phyloP scores from a whole-genome alignment of 305 asterid species.

The Rubia peregrina region DNA sequence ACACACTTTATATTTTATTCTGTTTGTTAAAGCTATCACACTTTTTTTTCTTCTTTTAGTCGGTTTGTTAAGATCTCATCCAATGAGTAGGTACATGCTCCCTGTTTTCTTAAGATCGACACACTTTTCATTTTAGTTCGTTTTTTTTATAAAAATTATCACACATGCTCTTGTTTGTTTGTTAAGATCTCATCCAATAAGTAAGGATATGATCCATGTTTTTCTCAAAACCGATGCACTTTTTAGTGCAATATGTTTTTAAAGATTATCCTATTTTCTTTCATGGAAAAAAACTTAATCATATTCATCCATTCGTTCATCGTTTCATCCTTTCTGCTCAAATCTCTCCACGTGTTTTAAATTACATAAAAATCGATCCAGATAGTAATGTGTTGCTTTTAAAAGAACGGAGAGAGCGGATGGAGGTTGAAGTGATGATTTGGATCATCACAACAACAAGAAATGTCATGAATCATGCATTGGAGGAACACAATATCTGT shows the following conservation, averaged over 20 bases:
- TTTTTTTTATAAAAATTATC: no score
- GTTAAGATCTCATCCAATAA: no score
- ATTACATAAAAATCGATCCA: not conserved
- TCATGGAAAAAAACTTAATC: no score
- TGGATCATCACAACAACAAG: not conserved
- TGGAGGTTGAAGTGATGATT: not conserved
- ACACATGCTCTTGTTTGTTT: no score
- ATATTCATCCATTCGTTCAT: not conserved
- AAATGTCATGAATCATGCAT: constrained; percentile 1
- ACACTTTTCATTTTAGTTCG: no score
- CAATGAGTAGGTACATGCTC: no score
- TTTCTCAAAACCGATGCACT: not conserved
- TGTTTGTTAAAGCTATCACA: no score
- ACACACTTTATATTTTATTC: not conserved
- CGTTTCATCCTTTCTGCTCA: not conserved
- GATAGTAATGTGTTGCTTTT: not conserved
- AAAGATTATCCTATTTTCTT: no score
- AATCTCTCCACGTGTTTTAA: not conserved
- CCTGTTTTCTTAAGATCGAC: not conserved
- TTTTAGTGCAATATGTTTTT: not conserved
- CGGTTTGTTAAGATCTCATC: no score
- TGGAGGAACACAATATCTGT: not conserved
- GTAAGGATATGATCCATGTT: no score
- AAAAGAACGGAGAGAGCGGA: not conserved
- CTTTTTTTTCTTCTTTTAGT: no score